A percentile compares a stretch with the other conserved stretches of the same genome.
Conservation (phyloP, 2,329 filamentous ascomycete species). For the Neurospora sp. region DNA sequence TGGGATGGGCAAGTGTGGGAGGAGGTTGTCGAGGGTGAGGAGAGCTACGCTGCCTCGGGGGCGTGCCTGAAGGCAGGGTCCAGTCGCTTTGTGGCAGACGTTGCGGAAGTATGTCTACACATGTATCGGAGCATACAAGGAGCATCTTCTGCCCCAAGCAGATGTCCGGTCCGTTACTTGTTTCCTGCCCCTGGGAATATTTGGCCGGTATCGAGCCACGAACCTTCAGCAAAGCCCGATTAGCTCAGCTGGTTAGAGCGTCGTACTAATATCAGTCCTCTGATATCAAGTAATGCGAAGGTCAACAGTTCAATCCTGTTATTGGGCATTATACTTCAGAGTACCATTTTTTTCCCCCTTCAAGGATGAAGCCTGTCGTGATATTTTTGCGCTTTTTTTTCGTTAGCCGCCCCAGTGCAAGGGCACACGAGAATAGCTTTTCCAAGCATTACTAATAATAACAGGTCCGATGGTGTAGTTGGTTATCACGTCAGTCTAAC, state of each 20-base stretch:
- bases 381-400: not conserved
- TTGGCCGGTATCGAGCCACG: fast-evolving
- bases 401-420: not conserved
- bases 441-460: not conserved
- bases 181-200: not conserved
- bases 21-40: not conserved
- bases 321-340: not conserved
- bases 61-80: not conserved
- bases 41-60: not conserved
- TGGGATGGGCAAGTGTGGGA: not conserved
- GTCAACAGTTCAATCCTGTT: not conserved
- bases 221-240: not conserved
- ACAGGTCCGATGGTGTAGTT: conserved; percentile 26
- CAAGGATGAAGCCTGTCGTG: not conserved
- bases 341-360: not conserved
- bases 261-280: not conserved
- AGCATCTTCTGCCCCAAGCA: not conserved
- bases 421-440: not conserved
- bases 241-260: not conserved
- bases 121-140: not conserved
- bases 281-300: not conserved
- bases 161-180: not conserved
- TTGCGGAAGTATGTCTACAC: not conserved
- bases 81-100: not conserved
- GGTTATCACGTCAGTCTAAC: conserved; percentile 42